Conservation (phyloP, 371 early-diverging fungal species). For the Rhizopus delemar region DNA sequence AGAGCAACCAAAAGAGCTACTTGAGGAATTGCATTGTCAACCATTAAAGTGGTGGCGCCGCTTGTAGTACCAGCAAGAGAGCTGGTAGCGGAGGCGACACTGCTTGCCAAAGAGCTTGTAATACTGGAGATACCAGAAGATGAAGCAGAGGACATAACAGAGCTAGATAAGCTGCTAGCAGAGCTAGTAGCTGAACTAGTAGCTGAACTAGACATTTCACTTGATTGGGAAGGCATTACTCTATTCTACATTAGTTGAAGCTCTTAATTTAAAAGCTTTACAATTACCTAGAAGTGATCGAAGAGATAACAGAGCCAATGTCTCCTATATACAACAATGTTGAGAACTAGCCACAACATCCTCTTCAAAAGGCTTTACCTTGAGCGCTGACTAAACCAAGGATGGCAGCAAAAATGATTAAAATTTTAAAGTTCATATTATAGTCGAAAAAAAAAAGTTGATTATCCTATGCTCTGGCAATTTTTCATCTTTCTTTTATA, state of each 20-base stretch:
- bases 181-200: background rate
- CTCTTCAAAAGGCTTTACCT: conserved; percentile 4
- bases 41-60: conserved; percentile 3
- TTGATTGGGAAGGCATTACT: background rate
- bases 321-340: background rate
- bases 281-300: conserved; percentile 21
- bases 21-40: conserved; percentile 7
- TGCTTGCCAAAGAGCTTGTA: conserved; percentile 3
- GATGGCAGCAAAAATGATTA: conserved; percentile 18
- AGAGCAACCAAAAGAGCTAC: conserved; percentile 19
- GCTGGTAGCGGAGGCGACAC: conserved; percentile 4
- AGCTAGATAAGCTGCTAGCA: conserved; percentile 2
- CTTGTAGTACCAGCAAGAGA: background rate
- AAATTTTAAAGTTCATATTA: conserved; percentile 28
- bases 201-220: conserved; percentile 5
- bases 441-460: background rate
- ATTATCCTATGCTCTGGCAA: too few relatives aligned
- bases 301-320: conserved; percentile 23
- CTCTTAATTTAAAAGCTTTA: background rate
- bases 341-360: background rate
- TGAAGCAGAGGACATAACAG: background rate
- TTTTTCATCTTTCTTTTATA: too few relatives aligned
- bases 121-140: background rate
- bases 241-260: background rate
- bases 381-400: conserved; percentile 20